A percentile compares a stretch with the other conserved stretches of the same genome.
Evolutionary conservation across 1,139 yeast genomes (phyloP).

Genomic region (Groenewaldozyma sp.): DNA sequence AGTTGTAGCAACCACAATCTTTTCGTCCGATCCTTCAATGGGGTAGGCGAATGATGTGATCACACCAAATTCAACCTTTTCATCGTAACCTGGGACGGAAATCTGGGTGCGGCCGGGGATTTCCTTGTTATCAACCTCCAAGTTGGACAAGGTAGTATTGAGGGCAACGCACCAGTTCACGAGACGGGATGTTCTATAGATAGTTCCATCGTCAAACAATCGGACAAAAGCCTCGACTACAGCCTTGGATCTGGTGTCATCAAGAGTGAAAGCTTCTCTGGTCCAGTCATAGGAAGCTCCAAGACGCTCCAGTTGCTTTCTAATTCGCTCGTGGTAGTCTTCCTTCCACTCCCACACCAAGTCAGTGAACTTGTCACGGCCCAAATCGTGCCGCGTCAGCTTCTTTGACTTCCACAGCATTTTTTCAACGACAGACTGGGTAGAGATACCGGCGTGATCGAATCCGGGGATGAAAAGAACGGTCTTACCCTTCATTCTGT

Average conservation of each 20-base stretch:
- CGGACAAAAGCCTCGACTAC: constrained; percentile 88
- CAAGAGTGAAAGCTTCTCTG: constrained; percentile 88
- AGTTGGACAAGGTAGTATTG: constrained; percentile 89
- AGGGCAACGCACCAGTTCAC: constrained; percentile 95
- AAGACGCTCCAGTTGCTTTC: constrained; percentile 70
- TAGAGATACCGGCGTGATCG: constrained; percentile 98
- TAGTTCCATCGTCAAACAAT: constrained; percentile 88
- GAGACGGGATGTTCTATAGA: constrained; percentile 87
- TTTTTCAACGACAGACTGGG: constrained; percentile 97
- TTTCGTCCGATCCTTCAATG: constrained; percentile 83
- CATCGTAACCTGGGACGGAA: constrained; percentile 82
- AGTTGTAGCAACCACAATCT: constrained; percentile 87
- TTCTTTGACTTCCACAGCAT: constrained; percentile 83
- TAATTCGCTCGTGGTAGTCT: constrained; percentile 78
- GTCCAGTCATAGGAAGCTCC: constrained; percentile 98
- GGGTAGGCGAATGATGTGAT: constrained; percentile 88
- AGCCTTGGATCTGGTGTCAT: constrained; percentile 66
- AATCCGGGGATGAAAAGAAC: constrained; percentile 92
- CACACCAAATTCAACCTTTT: constrained; percentile 91
- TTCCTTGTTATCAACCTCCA: constrained; percentile 92
- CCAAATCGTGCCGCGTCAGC: constrained; percentile 89
- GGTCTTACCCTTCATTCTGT: constrained; percentile 96
- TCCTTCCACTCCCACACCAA: constrained; percentile 99
- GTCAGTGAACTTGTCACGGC: constrained; percentile 80
- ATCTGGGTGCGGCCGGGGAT: constrained; percentile 73